Evolutionary conservation across 805 yeast genomes (phyloP), one percentile per base, ranked within the genome.

Genomic region (Candida orba): DNA sequence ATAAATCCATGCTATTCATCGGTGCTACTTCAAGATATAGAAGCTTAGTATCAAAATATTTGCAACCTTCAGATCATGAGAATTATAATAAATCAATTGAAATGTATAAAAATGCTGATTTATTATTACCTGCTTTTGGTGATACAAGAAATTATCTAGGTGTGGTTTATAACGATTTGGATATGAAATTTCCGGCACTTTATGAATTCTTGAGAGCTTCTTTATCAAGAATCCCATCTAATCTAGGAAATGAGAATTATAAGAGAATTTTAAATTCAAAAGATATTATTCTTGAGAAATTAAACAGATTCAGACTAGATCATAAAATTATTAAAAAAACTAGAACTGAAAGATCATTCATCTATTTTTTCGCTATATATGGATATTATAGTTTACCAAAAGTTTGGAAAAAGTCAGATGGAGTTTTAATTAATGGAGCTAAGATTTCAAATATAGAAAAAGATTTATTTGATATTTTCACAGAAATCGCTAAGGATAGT

Each of bases 71-170:
- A 47, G 57, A 65, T 29, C 59, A 68, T 17, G 66, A 71, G 43
- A 69, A 65, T 46, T 72, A 68, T 46, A 59, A 66, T 42, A 70
- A 70, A 52, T 65, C 78, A 2, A 50, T 68, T n/a, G 67, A 67
- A 37, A 64, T 68, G 42, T 78, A 79, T 52, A 69, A 73, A 39
- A 59, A 68, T 37, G 79, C 87, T 17, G 72, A 78, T 29, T 54
- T 75, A 24, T 61, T 83, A 17, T 59, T 81, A 24, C 90, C 91
- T 1, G 76, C 86, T 0, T 67, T 80, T 44, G 84, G 84, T 42
- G 89, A 81, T 52, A 81, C 78, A 25, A 75, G 75, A 51, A 77
- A 77, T 50, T 80, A 77, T 51, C 68, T 76, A 39, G 85, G 81
- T 3, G 72, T 79, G 23, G 65, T 71, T 34, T 69, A 75, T 47